Evolutionary conservation across 1,139 yeast genomes (phyloP).

Genomic region (Barnettozyma hawaiiensis): DNA sequence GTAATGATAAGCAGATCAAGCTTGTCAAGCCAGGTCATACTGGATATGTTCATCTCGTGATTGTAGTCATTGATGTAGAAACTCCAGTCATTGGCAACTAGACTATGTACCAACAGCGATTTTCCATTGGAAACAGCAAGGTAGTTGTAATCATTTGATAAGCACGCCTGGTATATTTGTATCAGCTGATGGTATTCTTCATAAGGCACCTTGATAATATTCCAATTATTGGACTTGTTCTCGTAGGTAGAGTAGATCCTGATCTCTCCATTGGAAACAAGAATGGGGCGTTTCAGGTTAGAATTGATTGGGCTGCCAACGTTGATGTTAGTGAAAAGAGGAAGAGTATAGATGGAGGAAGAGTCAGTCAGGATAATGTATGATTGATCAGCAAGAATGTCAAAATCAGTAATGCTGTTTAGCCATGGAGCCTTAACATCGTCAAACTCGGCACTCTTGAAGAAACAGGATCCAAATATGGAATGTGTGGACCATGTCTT

Average conservation of each 20-base stretch:
- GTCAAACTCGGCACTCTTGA: slow-evolving; percentile 6
- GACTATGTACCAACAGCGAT: slow-evolving; percentile 29
- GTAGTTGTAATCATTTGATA: slow-evolving; percentile 32
- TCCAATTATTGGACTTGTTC: slow-evolving; percentile 19
- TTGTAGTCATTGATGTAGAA: slow-evolving; percentile 27
- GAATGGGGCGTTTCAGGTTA: slow-evolving; percentile 19
- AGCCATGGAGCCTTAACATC: slow-evolving; percentile 16
- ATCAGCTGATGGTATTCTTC: slow-evolving; percentile 20
- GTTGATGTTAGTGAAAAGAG: slow-evolving; percentile 9
- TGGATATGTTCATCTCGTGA: slow-evolving; percentile 18
- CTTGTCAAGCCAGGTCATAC: slow-evolving; percentile 20
- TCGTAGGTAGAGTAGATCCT: slow-evolving; percentile 23
- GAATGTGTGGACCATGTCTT: slow-evolving; percentile 34
- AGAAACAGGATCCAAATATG: slow-evolving; percentile 28
- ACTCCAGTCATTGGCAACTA: slow-evolving; percentile 30
- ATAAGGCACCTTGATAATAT: slow-evolving; percentile 19
- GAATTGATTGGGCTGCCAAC: slow-evolving; percentile 15
- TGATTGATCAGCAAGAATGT: slow-evolving; percentile 6
- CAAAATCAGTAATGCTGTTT: slow-evolving; percentile 7
- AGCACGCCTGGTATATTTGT: slow-evolving; percentile 26
- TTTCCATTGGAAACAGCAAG: slow-evolving; percentile 33
- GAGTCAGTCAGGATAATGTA: slow-evolving; percentile 10
- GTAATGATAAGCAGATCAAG: slow-evolving; percentile 18
- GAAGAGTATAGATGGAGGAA: slow-evolving; percentile 7
- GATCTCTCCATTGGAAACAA: slow-evolving; percentile 15